Conservation (phyloP, 1,284 basidiomycete genomes). For the Trichosporon ovoides region DNA sequence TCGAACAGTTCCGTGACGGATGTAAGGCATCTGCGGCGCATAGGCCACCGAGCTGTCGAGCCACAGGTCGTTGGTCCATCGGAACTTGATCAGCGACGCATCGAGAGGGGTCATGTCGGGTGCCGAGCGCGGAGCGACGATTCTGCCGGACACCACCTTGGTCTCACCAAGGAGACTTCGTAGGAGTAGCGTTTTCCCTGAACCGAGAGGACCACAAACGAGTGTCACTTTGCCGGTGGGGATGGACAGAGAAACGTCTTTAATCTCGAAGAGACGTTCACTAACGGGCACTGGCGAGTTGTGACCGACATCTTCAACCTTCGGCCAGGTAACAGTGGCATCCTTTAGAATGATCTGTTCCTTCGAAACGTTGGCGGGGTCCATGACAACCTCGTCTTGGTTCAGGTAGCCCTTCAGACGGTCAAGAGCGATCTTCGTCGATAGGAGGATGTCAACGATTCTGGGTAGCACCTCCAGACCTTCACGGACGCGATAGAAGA, state of each 20-base stretch:
- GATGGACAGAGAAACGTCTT: constrained; percentile 30
- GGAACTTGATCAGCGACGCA: constrained; percentile 10
- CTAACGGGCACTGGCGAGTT: background rate
- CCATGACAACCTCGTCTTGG: constrained; percentile 33
- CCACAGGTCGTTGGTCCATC: constrained; percentile 34
- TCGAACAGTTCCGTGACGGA: constrained; percentile 45
- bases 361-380: constrained; percentile 15
- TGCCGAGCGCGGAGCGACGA: constrained; percentile 29
- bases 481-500: constrained; percentile 34
- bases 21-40: constrained; percentile 45
- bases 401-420: constrained; percentile 38
- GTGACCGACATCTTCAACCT: constrained; percentile 4
- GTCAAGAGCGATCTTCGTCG: constrained; percentile 36
- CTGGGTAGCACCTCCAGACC: constrained; percentile 32
- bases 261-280: constrained; percentile 25
- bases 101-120: constrained; percentile 31
- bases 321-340: constrained; percentile 43
- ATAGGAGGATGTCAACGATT: constrained; percentile 31
- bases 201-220: constrained; percentile 44
- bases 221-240: constrained; percentile 38
- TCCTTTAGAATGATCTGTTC: constrained; percentile 24
- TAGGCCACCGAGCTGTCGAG: constrained; percentile 39
- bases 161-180: constrained; percentile 45
- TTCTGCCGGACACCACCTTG: constrained; percentile 21
- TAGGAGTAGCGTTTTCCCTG: constrained; percentile 47